A percentile compares a stretch with the other conserved stretches of the same genome.
phyloP scores from a whole-genome alignment of 2,329 filamentous ascomycete genomes.

The Colletotrichum ledebouriae region DNA sequence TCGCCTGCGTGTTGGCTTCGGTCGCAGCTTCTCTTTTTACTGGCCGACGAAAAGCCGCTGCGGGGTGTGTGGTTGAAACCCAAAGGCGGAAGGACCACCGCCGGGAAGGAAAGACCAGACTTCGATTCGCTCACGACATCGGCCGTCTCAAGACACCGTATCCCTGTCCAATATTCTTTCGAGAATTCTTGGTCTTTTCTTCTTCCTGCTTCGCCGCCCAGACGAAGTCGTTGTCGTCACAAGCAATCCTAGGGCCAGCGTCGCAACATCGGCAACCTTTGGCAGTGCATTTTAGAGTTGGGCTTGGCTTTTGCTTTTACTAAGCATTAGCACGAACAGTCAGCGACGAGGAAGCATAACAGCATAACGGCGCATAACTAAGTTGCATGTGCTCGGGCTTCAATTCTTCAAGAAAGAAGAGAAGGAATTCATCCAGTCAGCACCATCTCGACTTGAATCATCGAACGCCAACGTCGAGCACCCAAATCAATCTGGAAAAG shows the following conservation, averaged over 20 bases:
- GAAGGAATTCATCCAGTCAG: slow-evolving; percentile 8
- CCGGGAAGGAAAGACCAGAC: not conserved
- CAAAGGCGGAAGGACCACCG: not conserved
- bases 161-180: not conserved
- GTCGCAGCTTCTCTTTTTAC: slow-evolving; percentile 27
- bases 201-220: not conserved
- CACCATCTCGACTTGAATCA: not conserved
- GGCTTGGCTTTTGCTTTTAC: too few species aligned
- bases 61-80: slow-evolving; percentile 7
- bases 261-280: slow-evolving; percentile 5
- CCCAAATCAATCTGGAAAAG: not conserved
- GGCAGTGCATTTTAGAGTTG: slow-evolving; percentile 2
- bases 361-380: slow-evolving; percentile 12
- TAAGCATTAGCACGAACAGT: slow-evolving; percentile 12
- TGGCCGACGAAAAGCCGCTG: slow-evolving; percentile 17
- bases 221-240: not conserved
- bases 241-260: not conserved
- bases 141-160: slow-evolving; percentile 8
- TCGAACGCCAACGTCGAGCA: too few species aligned
- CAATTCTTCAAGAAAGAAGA: not conserved
- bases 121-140: slow-evolving; percentile 32
- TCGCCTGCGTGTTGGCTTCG: not conserved
- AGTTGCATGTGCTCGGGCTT: not conserved
- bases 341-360: slow-evolving; percentile 21
- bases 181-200: too few species aligned